Base-by-base conservation (phyloP, 371 early-diverging fungal species). In the Lichtheimia hyalospora region DNA sequence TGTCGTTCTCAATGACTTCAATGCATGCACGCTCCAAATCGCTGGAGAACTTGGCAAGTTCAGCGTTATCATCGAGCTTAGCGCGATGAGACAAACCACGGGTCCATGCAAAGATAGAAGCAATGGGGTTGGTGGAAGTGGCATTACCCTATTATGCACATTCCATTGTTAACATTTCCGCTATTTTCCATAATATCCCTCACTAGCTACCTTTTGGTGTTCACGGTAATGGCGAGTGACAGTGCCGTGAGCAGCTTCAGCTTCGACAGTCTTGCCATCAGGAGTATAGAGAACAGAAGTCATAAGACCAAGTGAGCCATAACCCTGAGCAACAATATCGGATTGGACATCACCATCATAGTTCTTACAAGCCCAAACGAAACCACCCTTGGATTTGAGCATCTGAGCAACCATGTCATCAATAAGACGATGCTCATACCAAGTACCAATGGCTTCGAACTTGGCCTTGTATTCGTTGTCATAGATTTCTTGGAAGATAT, bases 331-430 rank as follows among this genome's bases (percentile, higher is more conserved):
- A 46, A 97, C 71, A 61, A 95, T 88, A 75, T 97, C 97, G 24
- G 96, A 95, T 73, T 96, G 92, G 48, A 94, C 92, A 74, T 94
- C 92, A 69, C 96, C 96, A 67, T 96, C 95, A 71, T 95, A 96
- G 87, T 97, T 97, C 85, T 96, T 96, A 77, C 85, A 84, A 8
- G 98, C 97, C 92, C 96, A 95, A 34, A 98, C 89, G 66, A 96
- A 96, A 60, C 94, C 94, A 60, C 98, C 98, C 49, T 85, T 79
- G 44, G 95, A 94, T 82, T 98, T 98, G 72, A 98, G 79, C 44
- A 90, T 92, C 74, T 96, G 96, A 46, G 98, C 98, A 63, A 98
- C 97, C 96, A 97, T 96, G 70, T 98, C 98, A 72, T 98, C 98
- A 66, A 98, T 96, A 57, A 98, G 81, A 56, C 94, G 90, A 80